Evolutionary conservation across 805 yeast genomes (phyloP).

Genomic region (Wickerhamomyces silvicola): DNA sequence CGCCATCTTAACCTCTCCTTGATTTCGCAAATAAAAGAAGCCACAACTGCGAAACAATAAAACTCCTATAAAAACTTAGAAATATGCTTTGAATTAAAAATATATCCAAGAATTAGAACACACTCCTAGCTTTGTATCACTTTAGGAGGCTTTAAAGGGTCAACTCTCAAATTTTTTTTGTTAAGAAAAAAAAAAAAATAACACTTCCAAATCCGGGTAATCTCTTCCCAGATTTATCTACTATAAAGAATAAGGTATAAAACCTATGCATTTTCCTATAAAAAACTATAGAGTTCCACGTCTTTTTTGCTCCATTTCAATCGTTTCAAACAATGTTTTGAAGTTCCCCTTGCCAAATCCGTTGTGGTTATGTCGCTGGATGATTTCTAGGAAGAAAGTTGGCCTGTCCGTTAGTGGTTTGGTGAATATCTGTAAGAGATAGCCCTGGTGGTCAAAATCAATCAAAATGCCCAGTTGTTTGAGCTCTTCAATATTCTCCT

Average conservation of each 20-base stretch:
- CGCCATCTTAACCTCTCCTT: not conserved
- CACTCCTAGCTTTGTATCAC: too few species aligned
- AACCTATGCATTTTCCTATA: too few species aligned
- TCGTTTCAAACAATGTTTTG: conserved; percentile 71
- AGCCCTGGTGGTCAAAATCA: conserved; percentile 75
- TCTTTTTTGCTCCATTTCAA: conserved; percentile 66
- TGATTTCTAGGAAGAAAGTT: conserved; percentile 73
- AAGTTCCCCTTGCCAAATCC: conserved; percentile 92
- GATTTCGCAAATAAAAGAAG: not conserved
- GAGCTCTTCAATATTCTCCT: conserved; percentile 47
- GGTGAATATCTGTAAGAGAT: conserved; percentile 73
- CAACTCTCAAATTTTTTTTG: too few species aligned
- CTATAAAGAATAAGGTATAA: too few species aligned
- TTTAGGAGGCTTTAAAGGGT: too few species aligned
- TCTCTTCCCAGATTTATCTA: too few species aligned
- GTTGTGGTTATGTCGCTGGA: conserved; percentile 70
- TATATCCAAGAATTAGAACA: too few species aligned
- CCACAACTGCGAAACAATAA: not conserved
- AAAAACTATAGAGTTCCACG: conserved; percentile 63
- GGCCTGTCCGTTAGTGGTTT: conserved; percentile 75
- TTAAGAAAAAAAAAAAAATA: too few species aligned
- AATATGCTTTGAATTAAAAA: too few species aligned
- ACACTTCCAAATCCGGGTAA: too few species aligned
- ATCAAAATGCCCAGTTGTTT: conserved; percentile 54
- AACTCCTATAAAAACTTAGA: too few species aligned